Conservation (phyloP, 2,329 filamentous ascomycete species). For the Aspergillus sp. region DNA sequence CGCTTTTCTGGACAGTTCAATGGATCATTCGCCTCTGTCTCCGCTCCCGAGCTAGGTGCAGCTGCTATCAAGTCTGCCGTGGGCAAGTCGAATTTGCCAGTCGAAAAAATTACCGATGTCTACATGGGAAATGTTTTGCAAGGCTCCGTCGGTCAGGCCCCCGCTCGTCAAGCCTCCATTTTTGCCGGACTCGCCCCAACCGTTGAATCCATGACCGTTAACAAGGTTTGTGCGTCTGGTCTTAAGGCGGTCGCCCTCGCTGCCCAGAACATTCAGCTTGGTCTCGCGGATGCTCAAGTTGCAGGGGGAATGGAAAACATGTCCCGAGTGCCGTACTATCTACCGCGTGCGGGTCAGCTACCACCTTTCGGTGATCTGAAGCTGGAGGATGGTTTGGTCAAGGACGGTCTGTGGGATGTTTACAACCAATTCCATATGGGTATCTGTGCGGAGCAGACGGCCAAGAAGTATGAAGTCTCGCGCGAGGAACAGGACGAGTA, state of each 20-base stretch:
- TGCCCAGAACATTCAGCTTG: constrained; percentile 90
- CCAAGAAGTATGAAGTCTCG: constrained; percentile 74
- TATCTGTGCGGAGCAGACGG: constrained; percentile 89
- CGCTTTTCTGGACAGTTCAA: constrained; percentile 64
- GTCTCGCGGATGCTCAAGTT: constrained; percentile 77
- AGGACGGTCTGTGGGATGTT: constrained; percentile 91
- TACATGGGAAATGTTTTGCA: constrained; percentile 97
- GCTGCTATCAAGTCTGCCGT: constrained; percentile 87
- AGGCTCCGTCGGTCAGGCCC: constrained; percentile 76
- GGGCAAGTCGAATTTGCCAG: constrained; percentile 74
- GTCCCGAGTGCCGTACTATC: constrained; percentile 86
- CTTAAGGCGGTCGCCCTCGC: constrained; percentile 87
- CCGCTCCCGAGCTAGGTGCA: constrained; percentile 82
- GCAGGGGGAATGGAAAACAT: constrained; percentile 99
- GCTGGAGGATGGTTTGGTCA: constrained; percentile 85
- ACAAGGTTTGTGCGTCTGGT: constrained; percentile 96
- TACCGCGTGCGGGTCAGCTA: constrained; percentile 71
- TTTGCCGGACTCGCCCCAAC: constrained; percentile 77
- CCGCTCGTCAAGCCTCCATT: constrained; percentile 82
- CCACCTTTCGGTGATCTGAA: constrained; percentile 82
- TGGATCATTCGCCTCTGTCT: constrained; percentile 74
- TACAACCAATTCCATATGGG: constrained; percentile 99
- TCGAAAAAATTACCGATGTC: constrained; percentile 76
- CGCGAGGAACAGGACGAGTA: constrained; percentile 87
- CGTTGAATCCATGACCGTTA: constrained; percentile 85